These are phyloP conservation scores for Ophiocordyceps camponoti-saundersi DNA, from an alignment of 2,329 filamentous ascomycete species.

Conservation along the genomic window DNA sequence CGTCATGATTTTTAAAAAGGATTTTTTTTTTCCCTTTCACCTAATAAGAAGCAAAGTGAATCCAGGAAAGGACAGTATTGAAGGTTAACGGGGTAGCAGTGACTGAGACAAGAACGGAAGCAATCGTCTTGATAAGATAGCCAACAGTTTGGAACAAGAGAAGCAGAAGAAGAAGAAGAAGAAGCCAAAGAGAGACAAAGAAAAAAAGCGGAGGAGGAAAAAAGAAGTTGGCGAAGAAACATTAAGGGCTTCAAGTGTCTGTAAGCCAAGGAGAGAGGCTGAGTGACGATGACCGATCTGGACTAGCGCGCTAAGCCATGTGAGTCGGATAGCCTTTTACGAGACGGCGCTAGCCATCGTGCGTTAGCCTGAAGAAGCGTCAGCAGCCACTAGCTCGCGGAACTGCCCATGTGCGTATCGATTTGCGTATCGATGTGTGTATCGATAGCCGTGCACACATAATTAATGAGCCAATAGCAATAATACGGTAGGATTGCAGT, in stretches of 20 bases:
- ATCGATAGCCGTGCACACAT: neutral
- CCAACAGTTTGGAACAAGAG: no score
- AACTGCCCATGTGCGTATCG: neutral
- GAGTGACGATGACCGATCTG: neutral
- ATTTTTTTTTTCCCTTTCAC: neutral
- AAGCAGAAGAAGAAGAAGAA: no score
- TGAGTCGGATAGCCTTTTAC: neutral
- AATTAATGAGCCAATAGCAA: no score
- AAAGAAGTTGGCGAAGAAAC: neutral
- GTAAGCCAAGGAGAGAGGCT: neutral
- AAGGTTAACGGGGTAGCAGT: neutral
- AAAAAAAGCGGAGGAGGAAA: neutral
- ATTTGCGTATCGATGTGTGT: neutral
- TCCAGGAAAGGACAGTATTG: neutral
- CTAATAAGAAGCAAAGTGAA: neutral
- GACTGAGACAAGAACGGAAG: no score
- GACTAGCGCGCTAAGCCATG: neutral
- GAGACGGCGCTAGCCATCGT: neutral
- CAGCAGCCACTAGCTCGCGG: no score
- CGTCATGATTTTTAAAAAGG: constrained; percentile 31
- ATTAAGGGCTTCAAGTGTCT: neutral
- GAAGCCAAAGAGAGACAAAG: no score
- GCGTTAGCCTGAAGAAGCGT: neutral
- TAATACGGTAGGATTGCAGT: no score
- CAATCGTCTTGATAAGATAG: no score